These are phyloP conservation scores for Warburgia ugandensis DNA, from an alignment of 164 flowering plant genomes.

Conservation along the genomic window DNA sequence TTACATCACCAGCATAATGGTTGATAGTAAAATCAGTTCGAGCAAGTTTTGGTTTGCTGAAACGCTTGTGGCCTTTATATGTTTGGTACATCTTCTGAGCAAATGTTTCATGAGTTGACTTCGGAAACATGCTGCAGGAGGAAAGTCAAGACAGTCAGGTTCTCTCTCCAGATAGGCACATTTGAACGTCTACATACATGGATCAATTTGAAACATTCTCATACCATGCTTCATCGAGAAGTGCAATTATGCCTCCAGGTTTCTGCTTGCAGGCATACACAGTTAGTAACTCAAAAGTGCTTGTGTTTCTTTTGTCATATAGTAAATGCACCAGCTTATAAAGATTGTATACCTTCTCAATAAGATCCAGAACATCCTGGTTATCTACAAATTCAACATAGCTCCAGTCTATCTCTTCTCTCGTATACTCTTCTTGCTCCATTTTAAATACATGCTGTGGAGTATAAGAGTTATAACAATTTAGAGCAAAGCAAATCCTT, in stretches of 20 bases:
- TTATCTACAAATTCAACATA: conserved; percentile 87
- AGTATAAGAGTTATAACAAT: background rate
- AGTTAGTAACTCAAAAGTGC: background rate
- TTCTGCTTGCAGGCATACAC: conserved; percentile 41
- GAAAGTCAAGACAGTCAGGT: conserved; percentile 1
- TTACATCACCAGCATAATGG: conserved; percentile 91
- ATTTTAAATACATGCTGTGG: conserved; percentile 82
- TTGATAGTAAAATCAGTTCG: conserved; percentile 68
- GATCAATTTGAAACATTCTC: conserved; percentile 1
- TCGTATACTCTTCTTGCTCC: conserved; percentile 85
- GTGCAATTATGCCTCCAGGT: conserved; percentile 86
- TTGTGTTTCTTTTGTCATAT: background rate
- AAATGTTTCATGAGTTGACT: conserved; percentile 82
- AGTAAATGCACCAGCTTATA: background rate
- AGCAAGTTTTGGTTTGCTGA: conserved; percentile 81
- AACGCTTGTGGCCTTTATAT: conserved; percentile 64
- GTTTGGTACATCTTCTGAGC: conserved; percentile 86
- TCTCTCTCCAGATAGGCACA: background rate
- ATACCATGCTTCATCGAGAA: conserved; percentile 89
- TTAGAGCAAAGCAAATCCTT: background rate
- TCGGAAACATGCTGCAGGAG: conserved; percentile 80
- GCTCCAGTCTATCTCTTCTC: conserved; percentile 85
- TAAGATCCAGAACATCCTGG: conserved; percentile 78
- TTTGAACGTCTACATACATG: too few relatives aligned
- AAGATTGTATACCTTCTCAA: conserved; percentile 56